phyloP scores from a whole-genome alignment of 2,329 filamentous ascomycete species.

The Tolypocladium sp. region DNA sequence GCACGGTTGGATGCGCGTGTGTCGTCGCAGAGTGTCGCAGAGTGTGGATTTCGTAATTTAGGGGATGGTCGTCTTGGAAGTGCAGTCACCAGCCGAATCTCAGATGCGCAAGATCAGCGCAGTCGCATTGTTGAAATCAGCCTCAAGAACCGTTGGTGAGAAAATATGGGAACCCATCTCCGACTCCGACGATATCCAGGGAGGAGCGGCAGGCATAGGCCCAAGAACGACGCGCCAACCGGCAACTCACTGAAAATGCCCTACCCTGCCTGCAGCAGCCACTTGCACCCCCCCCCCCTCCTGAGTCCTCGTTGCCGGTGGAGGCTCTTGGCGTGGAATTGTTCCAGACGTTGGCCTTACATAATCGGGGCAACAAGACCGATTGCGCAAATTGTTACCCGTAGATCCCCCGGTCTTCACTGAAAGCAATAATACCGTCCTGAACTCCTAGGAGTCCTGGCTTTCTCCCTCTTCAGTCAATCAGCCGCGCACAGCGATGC shows the following conservation, averaged over 20 bases:
- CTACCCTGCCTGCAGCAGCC: not conserved
- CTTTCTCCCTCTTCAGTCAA: too few species aligned
- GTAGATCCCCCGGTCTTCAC: not conserved
- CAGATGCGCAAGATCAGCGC: not conserved
- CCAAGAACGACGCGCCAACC: too few species aligned
- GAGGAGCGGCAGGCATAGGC: not conserved
- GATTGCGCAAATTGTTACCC: not conserved
- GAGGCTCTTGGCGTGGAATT: not conserved
- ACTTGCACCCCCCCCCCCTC: too few species aligned
- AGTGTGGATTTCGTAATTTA: not conserved
- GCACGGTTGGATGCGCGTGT: not conserved
- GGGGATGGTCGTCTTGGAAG: not conserved
- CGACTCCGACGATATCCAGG: not conserved
- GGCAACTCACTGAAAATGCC: not conserved
- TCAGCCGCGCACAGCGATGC: too few species aligned
- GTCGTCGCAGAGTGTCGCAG: not conserved
- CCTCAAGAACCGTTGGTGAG: not conserved
- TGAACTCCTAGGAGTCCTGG: too few species aligned
- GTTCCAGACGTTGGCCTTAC: not conserved
- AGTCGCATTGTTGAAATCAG: not conserved
- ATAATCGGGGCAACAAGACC: not conserved
- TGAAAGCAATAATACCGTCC: not conserved
- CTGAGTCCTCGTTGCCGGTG: too few species aligned
- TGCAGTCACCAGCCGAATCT: not conserved
- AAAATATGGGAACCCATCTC: not conserved